A percentile compares a stretch with the other conserved stretches of the same genome.
Evolutionary conservation across 306 rosid species (phyloP).

Genomic region (Cyamopsis tetragonoloba): DNA sequence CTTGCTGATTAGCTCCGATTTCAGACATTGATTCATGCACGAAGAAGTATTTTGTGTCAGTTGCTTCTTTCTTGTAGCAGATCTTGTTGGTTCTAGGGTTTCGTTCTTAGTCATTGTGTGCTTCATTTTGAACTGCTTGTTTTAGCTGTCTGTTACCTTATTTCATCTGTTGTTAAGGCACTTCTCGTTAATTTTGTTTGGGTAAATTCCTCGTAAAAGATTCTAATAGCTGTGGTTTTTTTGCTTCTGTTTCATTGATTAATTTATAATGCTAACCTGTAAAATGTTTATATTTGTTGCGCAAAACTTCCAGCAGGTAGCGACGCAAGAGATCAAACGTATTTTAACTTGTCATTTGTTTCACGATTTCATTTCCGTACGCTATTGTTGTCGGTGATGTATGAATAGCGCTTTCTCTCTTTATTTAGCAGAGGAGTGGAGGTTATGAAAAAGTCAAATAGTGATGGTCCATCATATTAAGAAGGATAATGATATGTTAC

Average conservation of each 20-base stretch:
- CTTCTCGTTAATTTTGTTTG: neutral
- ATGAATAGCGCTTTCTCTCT: neutral
- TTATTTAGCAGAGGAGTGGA: neutral
- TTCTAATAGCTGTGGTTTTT: neutral
- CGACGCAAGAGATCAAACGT: neutral
- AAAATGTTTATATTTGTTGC: conserved; percentile 15
- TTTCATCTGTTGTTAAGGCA: neutral
- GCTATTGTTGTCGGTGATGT: conserved; percentile 27
- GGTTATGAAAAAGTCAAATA: conserved; percentile 12
- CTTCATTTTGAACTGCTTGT: neutral
- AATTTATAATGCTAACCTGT: neutral
- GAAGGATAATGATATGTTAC: conserved; percentile 9
- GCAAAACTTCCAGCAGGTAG: neutral
- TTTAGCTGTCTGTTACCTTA: neutral
- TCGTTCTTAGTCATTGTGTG: neutral
- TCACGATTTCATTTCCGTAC: conserved; percentile 7
- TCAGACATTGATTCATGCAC: conserved; percentile 11
- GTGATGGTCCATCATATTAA: neutral
- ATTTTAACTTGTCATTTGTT: neutral
- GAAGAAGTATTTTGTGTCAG: conserved; percentile 9
- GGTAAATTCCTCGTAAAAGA: neutral
- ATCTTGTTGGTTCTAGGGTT: conserved; percentile 46
- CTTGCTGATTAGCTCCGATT: conserved; percentile 6
- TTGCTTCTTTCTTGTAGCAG: conserved; percentile 14
- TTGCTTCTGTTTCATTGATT: conserved; percentile 4